Conservation (phyloP, 2,329 filamentous ascomycete genomes). For the Calonectria crousiana region DNA sequence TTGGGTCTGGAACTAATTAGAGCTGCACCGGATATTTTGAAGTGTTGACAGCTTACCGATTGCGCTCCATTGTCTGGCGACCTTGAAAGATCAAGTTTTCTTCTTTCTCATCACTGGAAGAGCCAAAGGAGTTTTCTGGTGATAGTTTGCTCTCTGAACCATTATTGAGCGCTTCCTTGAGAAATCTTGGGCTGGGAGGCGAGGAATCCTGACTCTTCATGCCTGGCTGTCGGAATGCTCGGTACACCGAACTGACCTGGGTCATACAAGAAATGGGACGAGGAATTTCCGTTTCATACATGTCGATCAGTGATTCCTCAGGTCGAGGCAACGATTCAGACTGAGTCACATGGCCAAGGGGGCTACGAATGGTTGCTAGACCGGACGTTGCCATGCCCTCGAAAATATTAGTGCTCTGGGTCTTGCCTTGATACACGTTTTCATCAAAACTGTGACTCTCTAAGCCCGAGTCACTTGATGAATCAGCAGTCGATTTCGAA, state of each 20-base stretch:
- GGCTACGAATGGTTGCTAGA: conserved; percentile 33
- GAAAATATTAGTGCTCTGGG: conserved; percentile 32
- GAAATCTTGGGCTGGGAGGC: neutral
- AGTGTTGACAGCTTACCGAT: conserved; percentile 45
- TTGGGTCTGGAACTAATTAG: conserved; percentile 51
- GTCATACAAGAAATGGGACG: conserved; percentile 39
- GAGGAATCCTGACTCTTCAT: conserved; percentile 13
- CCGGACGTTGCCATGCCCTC: conserved; percentile 27
- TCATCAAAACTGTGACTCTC: neutral
- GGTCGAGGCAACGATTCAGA: conserved; percentile 47
- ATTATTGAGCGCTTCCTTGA: neutral
- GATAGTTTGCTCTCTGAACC: neutral
- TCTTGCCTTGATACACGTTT: neutral
- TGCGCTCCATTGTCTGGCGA: conserved; percentile 44
- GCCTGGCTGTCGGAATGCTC: conserved; percentile 45
- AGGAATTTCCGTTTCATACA: conserved; percentile 36
- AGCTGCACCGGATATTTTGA: neutral
- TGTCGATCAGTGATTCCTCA: conserved; percentile 36
- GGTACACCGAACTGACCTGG: conserved; percentile 43
- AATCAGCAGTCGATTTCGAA: conserved; percentile 15
- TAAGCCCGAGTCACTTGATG: neutral
- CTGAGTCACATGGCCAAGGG: conserved; percentile 46
- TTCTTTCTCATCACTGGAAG: conserved; percentile 28
- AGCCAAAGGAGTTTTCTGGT: conserved; percentile 41
- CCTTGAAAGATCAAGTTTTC: conserved; percentile 54